Evolutionary conservation across 202 grass and related monocot genomes (phyloP), one percentile per base, ranked within the genome.

Genomic region (Brachypodium distachyon): DNA sequence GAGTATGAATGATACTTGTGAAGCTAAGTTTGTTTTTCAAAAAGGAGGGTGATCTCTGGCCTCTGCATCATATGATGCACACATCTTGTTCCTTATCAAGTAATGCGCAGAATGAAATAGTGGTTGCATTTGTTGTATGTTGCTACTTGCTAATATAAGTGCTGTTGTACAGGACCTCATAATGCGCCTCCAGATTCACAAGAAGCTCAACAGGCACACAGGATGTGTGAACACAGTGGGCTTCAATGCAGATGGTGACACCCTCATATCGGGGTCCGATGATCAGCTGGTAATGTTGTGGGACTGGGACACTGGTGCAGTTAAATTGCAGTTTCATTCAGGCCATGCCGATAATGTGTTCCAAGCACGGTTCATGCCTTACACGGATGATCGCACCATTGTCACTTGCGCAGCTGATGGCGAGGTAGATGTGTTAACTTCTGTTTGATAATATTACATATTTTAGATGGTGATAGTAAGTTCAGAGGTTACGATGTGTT

Each of bases 391-490:
- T 72, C 76, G 32, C 18, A 87, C 82, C 6, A 86, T 94, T 8
- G 82, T 94, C 46, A 94, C 95, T 16, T 98, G 91, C 66, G 87
- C 82, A 81, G 89, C 95, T 34, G 89, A 98, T 88, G 91, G 95
- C 44, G 79, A 94, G 91, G 91, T 94, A 85, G 18, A 65, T 31
- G n/a, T 37, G 18, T 63, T 64, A 48, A 6, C 2, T 31, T 49
- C n/a, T 31, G 44, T 44, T 68, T 54, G 25, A 33, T 21, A 14
- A n/a, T 22, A 19, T 43, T 53, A 29, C 3, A 69, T 37, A 10
- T 94, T 65, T 70, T 58, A 61, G 11, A 50, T 74, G 49, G 36
- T 73, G 26, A 11, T 47, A 33, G 34, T 60, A 27, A 6, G 62
- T 36, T 76, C 38, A 37, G 74, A 12, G 72, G 32, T 73, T 36